These are phyloP conservation scores for Clavariopsis aquatica DNA, from an alignment of 495 filamentous ascomycete species.

Conservation along the genomic window DNA sequence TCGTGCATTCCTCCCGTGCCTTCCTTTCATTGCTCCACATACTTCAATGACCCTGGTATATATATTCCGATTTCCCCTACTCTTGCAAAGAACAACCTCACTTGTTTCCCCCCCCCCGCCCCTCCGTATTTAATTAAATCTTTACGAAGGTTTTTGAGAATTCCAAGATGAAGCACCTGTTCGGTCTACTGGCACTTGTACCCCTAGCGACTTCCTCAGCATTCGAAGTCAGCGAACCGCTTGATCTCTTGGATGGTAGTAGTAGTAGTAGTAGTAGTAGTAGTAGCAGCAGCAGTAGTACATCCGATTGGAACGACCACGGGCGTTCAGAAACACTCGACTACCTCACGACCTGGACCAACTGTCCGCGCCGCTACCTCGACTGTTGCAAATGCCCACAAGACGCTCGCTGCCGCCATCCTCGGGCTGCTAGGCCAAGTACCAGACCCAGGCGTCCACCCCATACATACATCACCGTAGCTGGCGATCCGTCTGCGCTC, in stretches of 20 bases:
- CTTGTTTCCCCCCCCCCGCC: not conserved
- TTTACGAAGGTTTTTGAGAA: not conserved
- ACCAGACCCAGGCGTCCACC: not conserved
- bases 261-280: too few species aligned
- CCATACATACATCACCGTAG: not conserved
- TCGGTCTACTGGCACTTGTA: not conserved
- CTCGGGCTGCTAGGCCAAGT: not conserved
- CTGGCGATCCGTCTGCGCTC: not conserved
- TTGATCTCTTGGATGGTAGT: too few species aligned
- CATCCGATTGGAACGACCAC: constrained; percentile 5
- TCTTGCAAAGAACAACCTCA: too few species aligned
- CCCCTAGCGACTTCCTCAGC: not conserved
- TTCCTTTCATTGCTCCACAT: too few species aligned
- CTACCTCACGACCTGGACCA: not conserved
- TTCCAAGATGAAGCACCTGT: not conserved
- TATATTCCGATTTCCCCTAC: too few species aligned
- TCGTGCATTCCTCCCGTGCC: too few species aligned
- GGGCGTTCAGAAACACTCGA: constrained; percentile 3
- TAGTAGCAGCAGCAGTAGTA: not conserved
- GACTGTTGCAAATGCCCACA: constrained; percentile 12
- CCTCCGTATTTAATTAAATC: not conserved
- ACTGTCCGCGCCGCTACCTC: constrained; percentile 4
- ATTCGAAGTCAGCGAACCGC: not conserved
- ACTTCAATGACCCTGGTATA: too few species aligned
- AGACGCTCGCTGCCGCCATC: not conserved